Conservation (phyloP, 495 filamentous ascomycete genomes). For the Tuber microsphaerosporum region DNA sequence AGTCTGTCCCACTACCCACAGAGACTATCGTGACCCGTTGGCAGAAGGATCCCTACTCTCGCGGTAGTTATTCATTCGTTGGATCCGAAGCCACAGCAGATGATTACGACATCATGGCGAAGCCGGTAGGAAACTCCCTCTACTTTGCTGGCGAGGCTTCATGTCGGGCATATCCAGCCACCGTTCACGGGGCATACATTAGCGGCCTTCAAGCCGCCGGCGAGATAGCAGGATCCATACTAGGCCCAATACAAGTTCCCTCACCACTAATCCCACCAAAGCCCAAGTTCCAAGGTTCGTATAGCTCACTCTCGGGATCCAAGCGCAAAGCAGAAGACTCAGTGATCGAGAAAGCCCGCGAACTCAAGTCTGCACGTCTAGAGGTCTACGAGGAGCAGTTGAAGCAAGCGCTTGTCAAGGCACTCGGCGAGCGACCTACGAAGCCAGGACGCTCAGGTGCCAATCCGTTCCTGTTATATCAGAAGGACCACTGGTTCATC, state of each 20-base stretch:
- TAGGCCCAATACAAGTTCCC: conserved; percentile 73
- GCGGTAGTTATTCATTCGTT: conserved; percentile 90
- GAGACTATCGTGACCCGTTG: conserved; percentile 94
- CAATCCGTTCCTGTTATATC: conserved; percentile 70
- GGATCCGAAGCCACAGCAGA: conserved; percentile 69
- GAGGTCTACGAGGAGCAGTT: conserved; percentile 69
- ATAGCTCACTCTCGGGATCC: conserved; percentile 38
- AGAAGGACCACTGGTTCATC: conserved; percentile 69
- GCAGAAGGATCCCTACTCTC: conserved; percentile 78
- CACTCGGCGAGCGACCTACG: conserved; percentile 65
- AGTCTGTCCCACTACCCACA: conserved; percentile 61
- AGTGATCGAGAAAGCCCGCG: conserved; percentile 36
- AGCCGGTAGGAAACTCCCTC: conserved; percentile 64
- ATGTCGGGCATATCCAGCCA: conserved; percentile 88
- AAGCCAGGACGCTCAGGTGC: conserved; percentile 62
- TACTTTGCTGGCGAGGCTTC: conserved; percentile 97
- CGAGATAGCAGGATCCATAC: conserved; percentile 68
- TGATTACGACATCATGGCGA: conserved; percentile 92
- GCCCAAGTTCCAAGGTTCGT: conserved; percentile 46
- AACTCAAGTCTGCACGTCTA: conserved; percentile 51
- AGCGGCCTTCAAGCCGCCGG: conserved; percentile 82
- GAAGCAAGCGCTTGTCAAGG: conserved; percentile 57
- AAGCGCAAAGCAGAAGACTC: conserved; percentile 52
- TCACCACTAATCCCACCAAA: conserved; percentile 66
- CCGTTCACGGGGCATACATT: conserved; percentile 92